Evolutionary conservation across 2,329 filamentous ascomycete species (phyloP).

Genomic region (Paecilomyces formosus): DNA sequence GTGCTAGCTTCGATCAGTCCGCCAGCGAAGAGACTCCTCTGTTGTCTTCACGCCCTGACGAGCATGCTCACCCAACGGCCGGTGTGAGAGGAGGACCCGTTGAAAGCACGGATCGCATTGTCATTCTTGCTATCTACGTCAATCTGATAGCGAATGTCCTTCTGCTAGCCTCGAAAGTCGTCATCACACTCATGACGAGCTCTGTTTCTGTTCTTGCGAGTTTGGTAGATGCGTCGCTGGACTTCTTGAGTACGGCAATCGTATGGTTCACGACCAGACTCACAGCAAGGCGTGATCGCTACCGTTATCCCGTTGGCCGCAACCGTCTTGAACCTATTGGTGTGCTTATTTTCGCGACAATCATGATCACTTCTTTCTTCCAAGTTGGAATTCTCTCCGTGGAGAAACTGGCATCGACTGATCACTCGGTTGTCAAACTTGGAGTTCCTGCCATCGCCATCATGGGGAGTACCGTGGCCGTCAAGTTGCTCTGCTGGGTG

Average conservation of each 20-base stretch:
- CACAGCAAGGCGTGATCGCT: slow-evolving; percentile 52
- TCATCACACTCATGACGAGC: slow-evolving; percentile 68
- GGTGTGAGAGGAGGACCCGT: slow-evolving; percentile 41
- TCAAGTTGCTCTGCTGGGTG: slow-evolving; percentile 77
- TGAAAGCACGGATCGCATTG: slow-evolving; percentile 66
- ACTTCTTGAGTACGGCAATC: slow-evolving; percentile 56
- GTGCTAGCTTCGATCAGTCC: background rate
- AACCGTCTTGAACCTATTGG: slow-evolving; percentile 58
- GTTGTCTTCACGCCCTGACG: slow-evolving; percentile 39
- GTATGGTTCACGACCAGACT: slow-evolving; percentile 55
- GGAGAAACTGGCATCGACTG: slow-evolving; percentile 50
- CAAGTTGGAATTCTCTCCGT: slow-evolving; percentile 55
- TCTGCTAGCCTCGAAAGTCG: slow-evolving; percentile 67
- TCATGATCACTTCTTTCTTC: slow-evolving; percentile 60
- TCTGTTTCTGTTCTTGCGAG: slow-evolving; percentile 59
- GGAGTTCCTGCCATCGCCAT: slow-evolving; percentile 66
- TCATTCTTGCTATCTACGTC: slow-evolving; percentile 80
- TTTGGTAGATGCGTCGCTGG: slow-evolving; percentile 60
- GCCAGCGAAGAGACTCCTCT: slow-evolving; percentile 22
- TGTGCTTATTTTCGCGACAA: slow-evolving; percentile 58
- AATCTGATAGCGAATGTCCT: slow-evolving; percentile 73
- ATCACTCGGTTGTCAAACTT: slow-evolving; percentile 63
- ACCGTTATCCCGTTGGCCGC: slow-evolving; percentile 57
- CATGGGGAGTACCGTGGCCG: slow-evolving; percentile 72
- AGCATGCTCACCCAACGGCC: slow-evolving; percentile 46